A percentile compares a stretch with the other conserved stretches of the same genome.
Evolutionary conservation across 495 filamentous ascomycete species (phyloP).

Genomic region (Aspergillus funiculosus): DNA sequence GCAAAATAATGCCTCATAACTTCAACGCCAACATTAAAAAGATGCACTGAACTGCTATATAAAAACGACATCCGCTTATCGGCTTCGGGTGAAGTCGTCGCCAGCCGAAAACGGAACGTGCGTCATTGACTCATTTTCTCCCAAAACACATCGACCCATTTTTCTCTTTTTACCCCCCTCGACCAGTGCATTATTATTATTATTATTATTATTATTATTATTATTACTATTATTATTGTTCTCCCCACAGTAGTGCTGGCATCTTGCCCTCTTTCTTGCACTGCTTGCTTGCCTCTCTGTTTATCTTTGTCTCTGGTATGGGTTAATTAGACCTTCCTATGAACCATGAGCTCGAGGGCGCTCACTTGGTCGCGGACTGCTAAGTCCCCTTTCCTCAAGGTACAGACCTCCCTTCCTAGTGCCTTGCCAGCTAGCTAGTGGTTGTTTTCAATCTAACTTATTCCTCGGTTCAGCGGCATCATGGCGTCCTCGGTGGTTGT

Average conservation of each 20-base stretch:
- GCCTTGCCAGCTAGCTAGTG: background rate
- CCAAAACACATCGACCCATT: slow-evolving; percentile 19
- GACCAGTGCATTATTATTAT: slow-evolving; percentile 1
- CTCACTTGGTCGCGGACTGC: slow-evolving; percentile 32
- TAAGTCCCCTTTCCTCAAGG: slow-evolving; percentile 30
- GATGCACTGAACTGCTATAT: background rate
- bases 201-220: too few species aligned
- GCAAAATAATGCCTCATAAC: too few species aligned
- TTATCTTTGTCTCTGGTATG: slow-evolving; percentile 13
- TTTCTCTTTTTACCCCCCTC: slow-evolving; percentile 10
- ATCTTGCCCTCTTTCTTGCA: slow-evolving; percentile 9
- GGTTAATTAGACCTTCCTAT: slow-evolving; percentile 6
- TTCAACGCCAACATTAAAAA: too few species aligned
- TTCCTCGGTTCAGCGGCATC: slow-evolving; percentile 18
- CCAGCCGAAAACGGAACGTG: slow-evolving; percentile 16
- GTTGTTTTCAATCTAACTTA: slow-evolving; percentile 12
- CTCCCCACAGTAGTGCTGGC: slow-evolving; percentile 15
- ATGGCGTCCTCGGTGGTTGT: slow-evolving; percentile 17
- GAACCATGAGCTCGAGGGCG: slow-evolving; percentile 37
- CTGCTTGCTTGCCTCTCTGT: slow-evolving; percentile 2
- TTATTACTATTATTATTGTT: too few species aligned
- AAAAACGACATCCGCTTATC: background rate
- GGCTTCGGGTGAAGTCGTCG: slow-evolving; percentile 11
- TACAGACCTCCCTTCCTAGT: slow-evolving; percentile 3
- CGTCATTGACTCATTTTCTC: slow-evolving; percentile 18